These are phyloP conservation scores for Aureobasidium uvarum DNA, from an alignment of 2,329 filamentous ascomycete species.

Conservation along the genomic window DNA sequence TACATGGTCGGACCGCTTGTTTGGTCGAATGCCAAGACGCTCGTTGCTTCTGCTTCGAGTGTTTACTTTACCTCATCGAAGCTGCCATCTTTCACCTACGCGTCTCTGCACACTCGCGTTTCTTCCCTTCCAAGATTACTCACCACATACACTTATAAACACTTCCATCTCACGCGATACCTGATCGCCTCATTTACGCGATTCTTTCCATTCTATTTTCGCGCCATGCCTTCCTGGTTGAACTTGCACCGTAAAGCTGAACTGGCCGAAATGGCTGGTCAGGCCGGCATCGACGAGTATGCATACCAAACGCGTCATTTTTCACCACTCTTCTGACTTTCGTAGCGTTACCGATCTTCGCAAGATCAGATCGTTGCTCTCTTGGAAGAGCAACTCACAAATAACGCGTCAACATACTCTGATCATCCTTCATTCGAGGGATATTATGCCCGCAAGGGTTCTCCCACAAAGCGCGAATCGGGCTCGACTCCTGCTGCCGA, in stretches of 20 bases:
- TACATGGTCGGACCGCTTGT: slow-evolving; percentile 1
- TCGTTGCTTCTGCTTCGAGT: not conserved
- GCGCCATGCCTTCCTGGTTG: slow-evolving; percentile 71
- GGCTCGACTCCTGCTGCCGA: slow-evolving; percentile 31
- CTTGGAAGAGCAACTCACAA: slow-evolving; percentile 70
- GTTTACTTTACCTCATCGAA: slow-evolving; percentile 20
- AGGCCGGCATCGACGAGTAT: slow-evolving; percentile 70
- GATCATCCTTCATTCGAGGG: slow-evolving; percentile 64
- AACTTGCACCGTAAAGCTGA: slow-evolving; percentile 79
- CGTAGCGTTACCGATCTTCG: slow-evolving; percentile 25
- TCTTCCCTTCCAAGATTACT: not conserved
- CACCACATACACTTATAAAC: not conserved
- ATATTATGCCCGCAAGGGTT: slow-evolving; percentile 71
- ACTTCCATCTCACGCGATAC: slow-evolving; percentile 11
- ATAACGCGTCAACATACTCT: slow-evolving; percentile 64
- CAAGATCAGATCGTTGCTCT: slow-evolving; percentile 75
- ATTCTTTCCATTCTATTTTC: slow-evolving; percentile 41
- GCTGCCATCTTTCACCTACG: slow-evolving; percentile 1
- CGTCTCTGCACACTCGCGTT: slow-evolving; percentile 10
- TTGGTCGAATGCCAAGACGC: not conserved
- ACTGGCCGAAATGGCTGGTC: slow-evolving; percentile 69
- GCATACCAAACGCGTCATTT: slow-evolving; percentile 38
- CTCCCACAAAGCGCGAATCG: slow-evolving; percentile 49
- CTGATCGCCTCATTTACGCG: slow-evolving; percentile 52
- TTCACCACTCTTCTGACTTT: slow-evolving; percentile 2